Evolutionary conservation across 106 monocot species (phyloP).

Genomic region (Narthecium ossifragum): DNA sequence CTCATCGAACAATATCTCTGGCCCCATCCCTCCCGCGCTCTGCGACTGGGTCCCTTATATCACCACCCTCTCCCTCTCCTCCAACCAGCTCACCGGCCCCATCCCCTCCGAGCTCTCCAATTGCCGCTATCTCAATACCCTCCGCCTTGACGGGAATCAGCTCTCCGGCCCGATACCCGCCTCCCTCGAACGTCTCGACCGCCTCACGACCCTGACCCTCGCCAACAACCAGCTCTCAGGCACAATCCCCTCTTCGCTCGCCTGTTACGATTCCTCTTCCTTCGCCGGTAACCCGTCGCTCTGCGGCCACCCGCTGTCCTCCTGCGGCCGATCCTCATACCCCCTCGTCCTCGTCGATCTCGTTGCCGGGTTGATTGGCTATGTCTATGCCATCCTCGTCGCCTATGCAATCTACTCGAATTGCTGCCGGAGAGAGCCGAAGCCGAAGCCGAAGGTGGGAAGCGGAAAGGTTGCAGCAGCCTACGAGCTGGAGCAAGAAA

Average conservation of each 20-base stretch:
- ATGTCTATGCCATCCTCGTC: slow-evolving; percentile 24
- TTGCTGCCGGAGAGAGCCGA: slow-evolving; percentile 21
- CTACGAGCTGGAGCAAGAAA: background rate
- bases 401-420: slow-evolving; percentile 33
- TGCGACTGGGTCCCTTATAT: slow-evolving; percentile 64
- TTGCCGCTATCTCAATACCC: slow-evolving; percentile 33
- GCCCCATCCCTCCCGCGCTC: slow-evolving; percentile 35
- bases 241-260: slow-evolving; percentile 17
- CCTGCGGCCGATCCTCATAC: slow-evolving; percentile 8
- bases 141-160: background rate
- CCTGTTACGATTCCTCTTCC: slow-evolving; percentile 7
- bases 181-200: slow-evolving; percentile 29
- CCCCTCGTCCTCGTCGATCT: slow-evolving; percentile 24
- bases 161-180: slow-evolving; percentile 36
- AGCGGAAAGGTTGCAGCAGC: background rate
- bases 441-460: background rate
- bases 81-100: slow-evolving; percentile 34
- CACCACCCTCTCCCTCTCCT: slow-evolving; percentile 53
- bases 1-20: slow-evolving; percentile 37
- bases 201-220: slow-evolving; percentile 17
- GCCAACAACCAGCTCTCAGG: slow-evolving; percentile 29
- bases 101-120: slow-evolving; percentile 42
- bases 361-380: slow-evolving; percentile 47
- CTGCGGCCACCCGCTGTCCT: slow-evolving; percentile 41
- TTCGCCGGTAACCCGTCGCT: slow-evolving; percentile 30